These are phyloP conservation scores for Boletus rubescentipes DNA, from an alignment of 768 basidiomycete species.

Conservation along the genomic window DNA sequence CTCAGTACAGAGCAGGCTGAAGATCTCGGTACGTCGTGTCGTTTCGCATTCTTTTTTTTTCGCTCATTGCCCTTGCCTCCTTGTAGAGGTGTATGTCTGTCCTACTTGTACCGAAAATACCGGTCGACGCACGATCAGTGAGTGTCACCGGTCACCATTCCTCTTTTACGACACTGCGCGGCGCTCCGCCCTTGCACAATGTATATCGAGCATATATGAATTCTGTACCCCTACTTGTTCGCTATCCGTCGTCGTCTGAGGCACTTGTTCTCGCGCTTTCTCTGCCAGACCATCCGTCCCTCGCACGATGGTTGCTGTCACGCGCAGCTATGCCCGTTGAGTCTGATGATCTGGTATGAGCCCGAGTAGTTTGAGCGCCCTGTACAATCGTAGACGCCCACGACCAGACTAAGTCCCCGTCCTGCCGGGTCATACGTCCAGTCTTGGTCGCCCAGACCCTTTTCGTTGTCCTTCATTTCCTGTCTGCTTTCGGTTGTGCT, in stretches of 20 bases:
- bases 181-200: conserved; percentile 30
- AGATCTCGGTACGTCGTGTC: conserved; percentile 66
- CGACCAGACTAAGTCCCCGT: conserved; percentile 19
- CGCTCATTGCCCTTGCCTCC: conserved; percentile 14
- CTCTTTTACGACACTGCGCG: conserved; percentile 29
- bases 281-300: conserved; percentile 34
- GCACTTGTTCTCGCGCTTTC: conserved; percentile 29
- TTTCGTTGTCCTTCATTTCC: conserved; percentile 11
- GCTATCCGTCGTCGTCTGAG: conserved; percentile 35
- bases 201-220: conserved; percentile 37
- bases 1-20: conserved; percentile 64
- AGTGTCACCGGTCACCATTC: conserved; percentile 49
- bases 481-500: conserved; percentile 15
- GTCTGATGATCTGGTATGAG: conserved; percentile 37
- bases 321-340: conserved; percentile 36
- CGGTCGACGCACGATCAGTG: conserved; percentile 70
- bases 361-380: conserved; percentile 30
- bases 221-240: conserved; percentile 37
- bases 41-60: neutral
- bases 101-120: conserved; percentile 57
- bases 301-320: conserved; percentile 32
- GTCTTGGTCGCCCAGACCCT: neutral
- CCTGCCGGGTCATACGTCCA: conserved; percentile 2
- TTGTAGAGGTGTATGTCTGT: conserved; percentile 59
- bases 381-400: conserved; percentile 25